Conservation (phyloP, 1,284 basidiomycete genomes). For the Sporisorium iseilematis-ciliati region DNA sequence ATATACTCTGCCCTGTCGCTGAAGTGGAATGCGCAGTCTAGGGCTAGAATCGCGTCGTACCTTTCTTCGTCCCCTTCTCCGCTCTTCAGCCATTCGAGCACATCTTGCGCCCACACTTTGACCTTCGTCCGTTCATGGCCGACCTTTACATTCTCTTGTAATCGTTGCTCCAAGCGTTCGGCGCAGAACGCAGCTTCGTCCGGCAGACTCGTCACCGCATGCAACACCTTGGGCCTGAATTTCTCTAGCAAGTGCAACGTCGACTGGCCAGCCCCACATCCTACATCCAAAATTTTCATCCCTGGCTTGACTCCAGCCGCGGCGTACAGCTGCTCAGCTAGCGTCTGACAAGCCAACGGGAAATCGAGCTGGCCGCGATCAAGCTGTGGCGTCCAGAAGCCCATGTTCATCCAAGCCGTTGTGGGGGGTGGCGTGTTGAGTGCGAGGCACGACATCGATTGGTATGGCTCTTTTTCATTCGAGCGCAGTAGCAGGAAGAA, state of each 20-base stretch:
- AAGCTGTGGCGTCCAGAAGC: constrained; percentile 46
- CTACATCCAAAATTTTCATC: constrained; percentile 61
- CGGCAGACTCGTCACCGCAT: constrained; percentile 62
- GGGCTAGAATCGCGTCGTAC: constrained; percentile 65
- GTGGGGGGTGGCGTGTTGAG: constrained; percentile 42
- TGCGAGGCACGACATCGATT: constrained; percentile 36
- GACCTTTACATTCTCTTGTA: background rate
- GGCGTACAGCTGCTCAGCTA: constrained; percentile 50
- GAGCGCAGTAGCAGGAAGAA: constrained; percentile 14
- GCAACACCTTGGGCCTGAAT: constrained; percentile 43
- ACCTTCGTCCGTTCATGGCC: constrained; percentile 4
- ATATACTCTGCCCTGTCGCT: constrained; percentile 53
- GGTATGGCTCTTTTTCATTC: constrained; percentile 22
- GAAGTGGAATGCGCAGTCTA: constrained; percentile 69
- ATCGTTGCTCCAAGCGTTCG: constrained; percentile 9
- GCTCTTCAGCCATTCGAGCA: constrained; percentile 42
- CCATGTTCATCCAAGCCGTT: constrained; percentile 66
- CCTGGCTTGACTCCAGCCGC: constrained; percentile 37
- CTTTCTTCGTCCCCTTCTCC: constrained; percentile 13
- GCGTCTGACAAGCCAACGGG: constrained; percentile 47
- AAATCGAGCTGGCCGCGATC: constrained; percentile 32
- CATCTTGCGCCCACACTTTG: constrained; percentile 55
- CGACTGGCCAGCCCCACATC: constrained; percentile 66
- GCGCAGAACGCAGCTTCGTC: constrained; percentile 51
- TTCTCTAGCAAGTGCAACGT: constrained; percentile 50